Base-by-base conservation (phyloP, 2,329 filamentous ascomycete genomes). In the Emmonsiellopsis sp. region DNA sequence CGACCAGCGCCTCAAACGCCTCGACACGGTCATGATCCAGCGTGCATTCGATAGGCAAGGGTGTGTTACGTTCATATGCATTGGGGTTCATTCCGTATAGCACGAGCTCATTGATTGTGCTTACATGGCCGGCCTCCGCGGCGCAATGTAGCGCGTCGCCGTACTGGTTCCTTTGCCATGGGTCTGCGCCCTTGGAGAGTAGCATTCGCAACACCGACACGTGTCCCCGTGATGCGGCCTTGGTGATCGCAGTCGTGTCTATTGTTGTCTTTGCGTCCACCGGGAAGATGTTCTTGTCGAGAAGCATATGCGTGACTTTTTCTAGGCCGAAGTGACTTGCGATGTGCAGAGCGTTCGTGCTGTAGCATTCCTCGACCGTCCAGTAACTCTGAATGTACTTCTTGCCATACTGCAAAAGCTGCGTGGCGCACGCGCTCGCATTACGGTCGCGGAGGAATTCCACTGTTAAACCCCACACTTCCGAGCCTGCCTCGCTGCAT, bases 311-410 rank as follows among this genome's bases (percentile, higher is more conserved):
- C 16, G 40, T 31, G 11, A 35, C 26, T 7, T 50, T 40, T 50
- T 50, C 47, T 7, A 50, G 47, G 35, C 47, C 47, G 20, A 50
- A 50, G n/a, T 50, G 47, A 35, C 47, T 50, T 13, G n/a, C 35
- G 20, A 50, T 16, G 26, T 50, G 47, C 32, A 50, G 32, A 35
- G 47, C 5, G 30, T 31, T 50, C 7, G 47, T 50, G 2, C 47
- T 50, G 13, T 40, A 50, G 30, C 47, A 50, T 35, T 50, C 47
- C 5, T 7, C 34, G n/a, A 35, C 32, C 40, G 35, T 35, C 47
- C 47, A 50, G 47, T 50, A 50, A 13, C 30, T 8, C 32, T 40
- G 13, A 7, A n/a, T 13, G 47, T 50, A 50, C 11, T 13, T 37
- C 40, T 20, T 7, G 16, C 13, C 20, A 50, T 50, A 50, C 40